Evolutionary conservation across 169 alveolate species (phyloP).

Genomic region (Hepatocystis sp.): DNA sequence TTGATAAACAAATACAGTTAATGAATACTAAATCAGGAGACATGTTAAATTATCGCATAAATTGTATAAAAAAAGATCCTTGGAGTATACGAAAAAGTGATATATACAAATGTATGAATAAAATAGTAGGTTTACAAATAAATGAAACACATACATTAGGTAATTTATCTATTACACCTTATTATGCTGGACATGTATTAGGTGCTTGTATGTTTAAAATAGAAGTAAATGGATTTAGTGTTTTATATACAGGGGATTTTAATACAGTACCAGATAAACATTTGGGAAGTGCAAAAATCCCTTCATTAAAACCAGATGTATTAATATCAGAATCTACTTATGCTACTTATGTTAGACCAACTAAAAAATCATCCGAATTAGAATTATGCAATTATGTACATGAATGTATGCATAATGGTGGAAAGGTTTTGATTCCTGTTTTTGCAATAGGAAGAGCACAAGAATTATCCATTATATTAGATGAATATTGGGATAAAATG

Average conservation of each 20-base stretch:
- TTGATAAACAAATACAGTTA: constrained; percentile 79
- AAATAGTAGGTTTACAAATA: constrained; percentile 92
- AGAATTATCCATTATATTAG: constrained; percentile 97
- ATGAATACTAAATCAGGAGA: constrained; percentile 79
- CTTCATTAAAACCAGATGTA: constrained; percentile 93
- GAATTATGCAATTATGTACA: constrained; percentile 94
- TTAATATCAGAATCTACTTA: constrained; percentile 97
- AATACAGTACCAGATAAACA: constrained; percentile 97
- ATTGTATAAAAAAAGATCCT: constrained; percentile 78
- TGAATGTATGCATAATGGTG: constrained; percentile 89
- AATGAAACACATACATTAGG: constrained; percentile 91
- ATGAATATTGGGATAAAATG: constrained; percentile 96
- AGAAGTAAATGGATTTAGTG: constrained; percentile 92
- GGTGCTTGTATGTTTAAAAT: constrained; percentile 98
- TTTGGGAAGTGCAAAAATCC: constrained; percentile 96
- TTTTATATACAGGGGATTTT: constrained; percentile 96
- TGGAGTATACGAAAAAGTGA: constrained; percentile 90
- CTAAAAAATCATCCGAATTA: constrained; percentile 96
- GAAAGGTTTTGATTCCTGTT: constrained; percentile 98
- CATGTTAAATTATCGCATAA: constrained; percentile 54
- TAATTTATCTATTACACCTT: constrained; percentile 94
- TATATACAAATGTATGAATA: constrained; percentile 89
- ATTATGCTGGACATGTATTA: constrained; percentile 98
- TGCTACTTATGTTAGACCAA: constrained; percentile 96
- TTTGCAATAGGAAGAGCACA: constrained; percentile 99